Conservation (phyloP, 768 basidiomycete species). For the Artomyces pyxidatus region DNA sequence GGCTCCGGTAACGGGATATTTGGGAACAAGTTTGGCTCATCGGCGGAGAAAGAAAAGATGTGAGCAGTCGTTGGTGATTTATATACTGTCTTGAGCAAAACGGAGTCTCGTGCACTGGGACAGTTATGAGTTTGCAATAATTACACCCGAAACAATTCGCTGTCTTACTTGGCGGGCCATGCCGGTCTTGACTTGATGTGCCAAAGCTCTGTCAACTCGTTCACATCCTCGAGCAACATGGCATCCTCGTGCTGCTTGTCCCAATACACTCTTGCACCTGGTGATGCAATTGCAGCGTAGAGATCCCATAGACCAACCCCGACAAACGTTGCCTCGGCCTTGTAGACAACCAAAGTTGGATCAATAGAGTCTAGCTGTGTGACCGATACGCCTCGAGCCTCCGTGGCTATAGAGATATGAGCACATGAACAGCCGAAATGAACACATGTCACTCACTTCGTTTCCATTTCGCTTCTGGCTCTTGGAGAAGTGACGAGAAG, state of each 20-base stretch:
- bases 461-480: conserved; percentile 97
- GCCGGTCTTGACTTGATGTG: conserved; percentile 85
- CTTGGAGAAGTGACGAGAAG: conserved; percentile 93
- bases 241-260: conserved; percentile 89
- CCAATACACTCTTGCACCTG: conserved; percentile 78
- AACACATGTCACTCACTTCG: conserved; percentile 48
- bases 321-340: conserved; percentile 95
- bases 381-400: conserved; percentile 84
- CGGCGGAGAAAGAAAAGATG: conserved; percentile 90
- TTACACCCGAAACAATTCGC: conserved; percentile 14
- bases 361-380: conserved; percentile 97
- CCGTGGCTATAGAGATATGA: conserved; percentile 46
- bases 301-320: conserved; percentile 95
- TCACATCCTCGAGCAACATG: conserved; percentile 78
- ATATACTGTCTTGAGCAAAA: conserved; percentile 91
- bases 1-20: conserved; percentile 59
- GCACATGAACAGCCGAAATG: conserved; percentile 1
- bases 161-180: conserved; percentile 83
- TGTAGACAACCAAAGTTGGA: conserved; percentile 90
- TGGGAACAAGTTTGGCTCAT: conserved; percentile 83
- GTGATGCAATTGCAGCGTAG: conserved; percentile 79
- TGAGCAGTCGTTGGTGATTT: conserved; percentile 94
- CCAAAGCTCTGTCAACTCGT: conserved; percentile 89
- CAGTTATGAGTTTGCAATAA: conserved; percentile 8
- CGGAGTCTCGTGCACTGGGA: conserved; percentile 76